These are phyloP conservation scores for Globisporangium barbulae DNA, from an alignment of 352 stramenopile genomes.

Conservation along the genomic window DNA sequence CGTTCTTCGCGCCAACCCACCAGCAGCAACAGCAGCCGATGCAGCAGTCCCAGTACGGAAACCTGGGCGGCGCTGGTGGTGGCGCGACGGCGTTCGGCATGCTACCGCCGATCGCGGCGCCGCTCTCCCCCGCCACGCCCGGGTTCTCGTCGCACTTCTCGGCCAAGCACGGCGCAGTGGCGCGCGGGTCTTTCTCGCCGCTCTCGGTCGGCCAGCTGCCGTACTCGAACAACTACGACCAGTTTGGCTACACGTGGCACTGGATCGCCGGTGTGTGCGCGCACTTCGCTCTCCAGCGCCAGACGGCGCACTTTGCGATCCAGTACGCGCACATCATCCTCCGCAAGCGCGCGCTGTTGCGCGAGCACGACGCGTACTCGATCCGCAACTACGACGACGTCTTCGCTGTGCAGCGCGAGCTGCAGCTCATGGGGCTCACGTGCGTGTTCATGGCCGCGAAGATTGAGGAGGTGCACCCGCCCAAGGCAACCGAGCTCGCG, in stretches of 20 bases:
- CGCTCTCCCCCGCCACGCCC: conserved; percentile 27
- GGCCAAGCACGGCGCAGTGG: conserved; percentile 10
- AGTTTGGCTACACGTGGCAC: conserved; percentile 77
- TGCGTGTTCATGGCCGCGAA: conserved; percentile 85
- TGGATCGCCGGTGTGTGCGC: conserved; percentile 63
- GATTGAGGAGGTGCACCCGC: conserved; percentile 80
- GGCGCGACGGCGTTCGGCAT: conserved; percentile 5
- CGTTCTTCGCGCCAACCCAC: conserved; percentile 15
- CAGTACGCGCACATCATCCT: conserved; percentile 78
- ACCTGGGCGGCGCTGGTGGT: neutral
- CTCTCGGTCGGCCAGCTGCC: conserved; percentile 54
- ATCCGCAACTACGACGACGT: conserved; percentile 46
- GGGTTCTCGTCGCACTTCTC: conserved; percentile 10
- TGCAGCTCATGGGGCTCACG: conserved; percentile 51
- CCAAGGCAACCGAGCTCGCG: conserved; percentile 67
- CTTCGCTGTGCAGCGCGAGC: conserved; percentile 48
- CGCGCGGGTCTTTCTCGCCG: conserved; percentile 28
- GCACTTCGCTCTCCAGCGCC: conserved; percentile 76
- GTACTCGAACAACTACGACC: conserved; percentile 48
- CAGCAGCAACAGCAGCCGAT: neutral
- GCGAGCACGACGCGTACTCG: conserved; percentile 33
- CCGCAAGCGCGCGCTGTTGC: conserved; percentile 39
- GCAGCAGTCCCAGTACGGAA: conserved; percentile 6
- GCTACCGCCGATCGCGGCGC: conserved; percentile 18
- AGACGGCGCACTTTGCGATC: conserved; percentile 73